A percentile compares a stretch with the other conserved stretches of the same genome.
phyloP scores from a whole-genome alignment of 441 rosid species.

The Populus tomentosa region DNA sequence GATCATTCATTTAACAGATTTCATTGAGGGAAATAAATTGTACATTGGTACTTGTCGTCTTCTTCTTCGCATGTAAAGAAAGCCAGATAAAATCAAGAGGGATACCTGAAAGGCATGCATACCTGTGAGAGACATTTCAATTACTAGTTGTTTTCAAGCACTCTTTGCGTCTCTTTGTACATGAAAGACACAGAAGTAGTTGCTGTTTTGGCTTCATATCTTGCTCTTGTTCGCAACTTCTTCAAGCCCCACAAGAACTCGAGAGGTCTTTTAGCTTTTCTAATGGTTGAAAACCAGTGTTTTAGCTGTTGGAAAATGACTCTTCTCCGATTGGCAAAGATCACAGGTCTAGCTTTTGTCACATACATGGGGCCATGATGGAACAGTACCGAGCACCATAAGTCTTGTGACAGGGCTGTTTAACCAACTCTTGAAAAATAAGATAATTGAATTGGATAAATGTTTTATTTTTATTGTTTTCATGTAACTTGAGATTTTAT shows the following conservation, averaged over 20 bases:
- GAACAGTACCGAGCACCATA: too few relatives aligned
- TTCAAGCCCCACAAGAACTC: conserved; percentile 12
- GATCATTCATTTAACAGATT: conserved; percentile 5
- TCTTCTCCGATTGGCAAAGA: conserved; percentile 6
- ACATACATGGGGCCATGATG: conserved; percentile 2
- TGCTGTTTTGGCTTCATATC: conserved; percentile 14
- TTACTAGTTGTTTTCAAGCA: background rate
- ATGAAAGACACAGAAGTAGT: conserved; percentile 18
- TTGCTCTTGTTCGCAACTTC: conserved; percentile 6
- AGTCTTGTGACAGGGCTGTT: background rate
- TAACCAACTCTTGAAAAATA: background rate
- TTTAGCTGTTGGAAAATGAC: conserved; percentile 12
- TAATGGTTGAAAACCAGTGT: background rate
- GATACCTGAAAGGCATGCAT: too few relatives aligned
- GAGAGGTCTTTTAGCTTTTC: background rate
- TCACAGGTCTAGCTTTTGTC: background rate
- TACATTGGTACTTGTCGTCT: conserved; percentile 9
- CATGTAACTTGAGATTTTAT: fast-evolving
- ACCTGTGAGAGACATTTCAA: conserved; percentile 6
- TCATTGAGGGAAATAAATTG: too few relatives aligned
- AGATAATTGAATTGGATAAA: too few relatives aligned
- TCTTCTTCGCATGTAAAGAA: conserved; percentile 19
- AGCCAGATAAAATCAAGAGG: background rate
- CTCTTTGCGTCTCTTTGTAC: conserved; percentile 14
- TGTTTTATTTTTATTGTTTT: too few relatives aligned